phyloP scores from a whole-genome alignment of 345 rosid genomes.

The Hirschfeldia incana region DNA sequence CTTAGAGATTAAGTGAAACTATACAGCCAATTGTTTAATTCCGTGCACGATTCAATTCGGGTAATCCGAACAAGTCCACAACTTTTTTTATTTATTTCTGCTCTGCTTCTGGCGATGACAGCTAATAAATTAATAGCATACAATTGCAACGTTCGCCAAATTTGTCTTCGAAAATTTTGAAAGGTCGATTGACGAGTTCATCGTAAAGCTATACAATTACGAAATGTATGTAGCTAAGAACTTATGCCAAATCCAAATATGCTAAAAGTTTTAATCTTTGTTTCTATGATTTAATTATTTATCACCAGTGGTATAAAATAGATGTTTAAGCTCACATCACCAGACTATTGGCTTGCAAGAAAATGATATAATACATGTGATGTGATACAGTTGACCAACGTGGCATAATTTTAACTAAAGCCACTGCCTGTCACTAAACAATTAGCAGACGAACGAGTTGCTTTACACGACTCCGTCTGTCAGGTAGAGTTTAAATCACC shows the following conservation, averaged over 20 bases:
- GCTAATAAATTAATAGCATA: not conserved
- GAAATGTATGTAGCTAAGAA: constrained; percentile 14
- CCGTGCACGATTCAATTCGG: not conserved
- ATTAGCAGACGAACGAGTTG: not conserved
- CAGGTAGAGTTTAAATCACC: not conserved
- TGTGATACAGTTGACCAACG: constrained; percentile 33
- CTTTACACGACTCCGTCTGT: not conserved
- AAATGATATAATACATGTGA: constrained; percentile 14
- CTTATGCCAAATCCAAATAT: not conserved
- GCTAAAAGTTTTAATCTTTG: not conserved
- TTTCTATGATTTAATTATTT: not conserved
- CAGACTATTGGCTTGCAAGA: constrained; percentile 7
- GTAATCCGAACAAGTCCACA: not conserved
- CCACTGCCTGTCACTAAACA: not conserved
- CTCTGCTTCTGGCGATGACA: not conserved
- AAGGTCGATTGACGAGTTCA: not conserved
- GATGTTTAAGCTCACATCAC: not conserved
- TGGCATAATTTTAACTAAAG: not conserved
- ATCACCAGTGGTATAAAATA: not conserved
- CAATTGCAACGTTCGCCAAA: not conserved
- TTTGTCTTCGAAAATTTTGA: not conserved
- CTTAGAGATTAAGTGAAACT: not conserved
- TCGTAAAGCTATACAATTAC: not conserved
- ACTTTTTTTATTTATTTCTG: not conserved
- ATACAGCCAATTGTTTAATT: not conserved